Evolutionary conservation across 257 asterid genomes (phyloP), one percentile per base, ranked within the genome.

Genomic region (Osmanthus fragrans): DNA sequence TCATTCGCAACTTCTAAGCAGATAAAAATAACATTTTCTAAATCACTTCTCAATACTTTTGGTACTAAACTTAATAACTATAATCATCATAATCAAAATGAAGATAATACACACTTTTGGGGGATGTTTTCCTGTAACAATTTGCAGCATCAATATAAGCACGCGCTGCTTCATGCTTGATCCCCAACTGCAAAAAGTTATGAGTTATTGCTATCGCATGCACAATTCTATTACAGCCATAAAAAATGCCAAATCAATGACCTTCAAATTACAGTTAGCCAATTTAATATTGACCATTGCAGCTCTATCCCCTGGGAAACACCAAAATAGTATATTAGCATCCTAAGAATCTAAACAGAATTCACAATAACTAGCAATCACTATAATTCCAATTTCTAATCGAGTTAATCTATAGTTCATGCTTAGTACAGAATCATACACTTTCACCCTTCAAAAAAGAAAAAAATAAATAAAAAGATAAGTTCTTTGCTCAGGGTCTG

Each of bases 101-200:
- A 85, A 58, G 21, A 33, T 8, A 18, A 51, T 36, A 54, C 85
- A 60, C 58, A 84, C 90, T 82, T 78, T 82, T 86, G 74, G 77
- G 71, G 42, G 88, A 84, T 45, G 73, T 80, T 76, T 87, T 87
- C 84, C 85, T 87, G 39, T 85, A 87, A 81, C 89, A 87, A 72
- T 83, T 82, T 36, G 88, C 90, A 30, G 84, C 83, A 79, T 85
- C 90, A 40, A 81, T 81, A 77, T 85, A 87, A 40, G 89, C 89
- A 36, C 73, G 85, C 3, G 91, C 89, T 82, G 87, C 89, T 83
- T 87, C 91, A 73, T 87, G 89, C 73, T 77, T 80, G 83, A 86
- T 81, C 51, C 75, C 91, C 73, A 63, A 79, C 90, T 87, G 83
- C 80, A 70, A 74, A 58, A 64, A 19, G 47, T 29, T 30, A 66